Percentiles rank a stretch among this genome's conserved stretches.
These are phyloP conservation scores for Clitopilus passeckerianus DNA, from an alignment of 768 basidiomycete species.

Conservation along the genomic window DNA sequence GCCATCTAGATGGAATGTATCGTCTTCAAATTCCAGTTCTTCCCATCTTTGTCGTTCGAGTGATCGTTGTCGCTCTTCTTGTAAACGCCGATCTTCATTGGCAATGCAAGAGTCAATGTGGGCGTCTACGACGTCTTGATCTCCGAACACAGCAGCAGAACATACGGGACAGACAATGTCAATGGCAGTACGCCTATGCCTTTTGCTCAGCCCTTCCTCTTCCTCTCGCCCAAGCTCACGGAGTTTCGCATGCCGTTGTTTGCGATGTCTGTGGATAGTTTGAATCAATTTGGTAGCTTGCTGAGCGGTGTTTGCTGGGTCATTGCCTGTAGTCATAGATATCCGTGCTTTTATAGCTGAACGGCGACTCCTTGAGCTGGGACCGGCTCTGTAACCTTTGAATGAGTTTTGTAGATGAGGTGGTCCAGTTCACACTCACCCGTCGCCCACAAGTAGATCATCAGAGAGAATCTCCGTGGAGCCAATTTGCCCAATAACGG, in stretches of 20 bases:
- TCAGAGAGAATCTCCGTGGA: constrained; percentile 53
- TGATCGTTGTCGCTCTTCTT: constrained; percentile 36
- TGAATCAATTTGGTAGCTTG: constrained; percentile 52
- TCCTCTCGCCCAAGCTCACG: constrained; percentile 64
- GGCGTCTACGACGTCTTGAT: constrained; percentile 69
- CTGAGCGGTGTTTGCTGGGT: constrained; percentile 21
- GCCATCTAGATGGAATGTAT: constrained; percentile 18
- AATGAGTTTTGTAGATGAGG: neutral
- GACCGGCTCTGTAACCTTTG: constrained; percentile 21
- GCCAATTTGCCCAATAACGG: constrained; percentile 60
- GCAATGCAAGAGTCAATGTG: constrained; percentile 81
- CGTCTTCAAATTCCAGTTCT: constrained; percentile 27
- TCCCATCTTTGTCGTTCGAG: constrained; percentile 19
- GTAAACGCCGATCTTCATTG: constrained; percentile 40
- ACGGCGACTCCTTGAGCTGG: constrained; percentile 30
- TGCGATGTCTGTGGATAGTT: constrained; percentile 63
- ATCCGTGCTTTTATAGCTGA: constrained; percentile 36
- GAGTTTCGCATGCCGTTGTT: constrained; percentile 60
- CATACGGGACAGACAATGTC: constrained; percentile 69
- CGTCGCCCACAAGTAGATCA: constrained; percentile 30
- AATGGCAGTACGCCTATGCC: constrained; percentile 21
- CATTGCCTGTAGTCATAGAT: constrained; percentile 20
- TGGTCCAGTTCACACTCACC: constrained; percentile 30
- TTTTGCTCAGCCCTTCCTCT: constrained; percentile 33
- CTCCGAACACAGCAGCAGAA: constrained; percentile 49